These are phyloP conservation scores for Tranzscheliella williamsii DNA, from an alignment of 1,284 basidiomycete genomes.

Conservation along the genomic window DNA sequence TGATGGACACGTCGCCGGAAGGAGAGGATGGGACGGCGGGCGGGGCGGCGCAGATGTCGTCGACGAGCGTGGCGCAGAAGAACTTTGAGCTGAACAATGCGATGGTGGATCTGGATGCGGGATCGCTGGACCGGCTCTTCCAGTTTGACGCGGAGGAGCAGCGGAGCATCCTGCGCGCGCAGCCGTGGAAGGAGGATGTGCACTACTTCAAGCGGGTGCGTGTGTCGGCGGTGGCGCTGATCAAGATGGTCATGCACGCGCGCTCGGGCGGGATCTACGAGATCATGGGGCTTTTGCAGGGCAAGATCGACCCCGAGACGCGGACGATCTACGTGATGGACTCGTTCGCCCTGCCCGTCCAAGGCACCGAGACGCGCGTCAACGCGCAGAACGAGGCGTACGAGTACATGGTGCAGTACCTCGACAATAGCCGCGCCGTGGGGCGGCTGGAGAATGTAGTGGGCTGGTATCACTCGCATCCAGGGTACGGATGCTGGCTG, in stretches of 20 bases:
- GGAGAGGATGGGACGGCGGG: too few relatives aligned
- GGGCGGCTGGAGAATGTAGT: constrained; percentile 83
- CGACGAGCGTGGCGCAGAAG: constrained; percentile 69
- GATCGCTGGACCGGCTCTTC: constrained; percentile 52
- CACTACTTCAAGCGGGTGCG: constrained; percentile 92
- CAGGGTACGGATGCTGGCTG: constrained; percentile 98
- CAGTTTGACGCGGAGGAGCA: constrained; percentile 75
- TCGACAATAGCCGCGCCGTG: constrained; percentile 77
- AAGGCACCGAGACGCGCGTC: constrained; percentile 98
- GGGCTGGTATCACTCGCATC: constrained; percentile 99
- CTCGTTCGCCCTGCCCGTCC: constrained; percentile 92
- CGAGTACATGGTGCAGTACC: constrained; percentile 97
- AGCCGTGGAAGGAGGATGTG: constrained; percentile 86
- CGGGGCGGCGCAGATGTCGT: background rate
- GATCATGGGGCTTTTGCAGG: constrained; percentile 99
- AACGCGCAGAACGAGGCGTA: constrained; percentile 95
- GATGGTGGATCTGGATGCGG: constrained; percentile 62
- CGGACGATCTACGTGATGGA: constrained; percentile 82
- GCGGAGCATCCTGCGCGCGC: constrained; percentile 70
- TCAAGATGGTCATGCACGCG: constrained; percentile 99
- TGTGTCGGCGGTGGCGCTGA: constrained; percentile 90
- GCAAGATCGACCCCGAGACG: constrained; percentile 82
- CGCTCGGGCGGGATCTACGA: constrained; percentile 95
- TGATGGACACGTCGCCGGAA: too few relatives aligned
- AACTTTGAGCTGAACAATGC: constrained; percentile 84